Conservation (phyloP, 2,329 filamentous ascomycete genomes). For the Bisporella sp. region DNA sequence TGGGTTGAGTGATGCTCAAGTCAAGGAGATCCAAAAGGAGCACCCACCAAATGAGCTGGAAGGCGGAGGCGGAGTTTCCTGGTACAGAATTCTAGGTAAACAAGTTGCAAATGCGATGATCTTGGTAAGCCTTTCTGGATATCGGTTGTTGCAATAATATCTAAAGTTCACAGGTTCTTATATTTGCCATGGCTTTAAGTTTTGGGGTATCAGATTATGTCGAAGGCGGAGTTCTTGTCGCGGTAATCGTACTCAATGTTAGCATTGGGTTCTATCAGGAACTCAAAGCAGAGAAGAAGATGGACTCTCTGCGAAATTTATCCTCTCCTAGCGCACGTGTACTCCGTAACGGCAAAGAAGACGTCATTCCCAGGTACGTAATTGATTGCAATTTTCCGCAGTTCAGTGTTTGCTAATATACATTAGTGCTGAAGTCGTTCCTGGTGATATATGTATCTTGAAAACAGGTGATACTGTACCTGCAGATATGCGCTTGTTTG, state of each 20-base stretch:
- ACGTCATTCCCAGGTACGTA: conserved; percentile 24
- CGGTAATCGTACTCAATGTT: conserved; percentile 51
- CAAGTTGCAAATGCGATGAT: conserved; percentile 77
- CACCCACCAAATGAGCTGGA: conserved; percentile 67
- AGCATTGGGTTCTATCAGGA: conserved; percentile 53
- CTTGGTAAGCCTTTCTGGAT: conserved; percentile 40
- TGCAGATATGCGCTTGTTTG: conserved; percentile 63
- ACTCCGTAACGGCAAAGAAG: conserved; percentile 46
- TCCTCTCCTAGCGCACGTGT: conserved; percentile 49
- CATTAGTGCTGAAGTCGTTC: conserved; percentile 44
- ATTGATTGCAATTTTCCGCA: not conserved
- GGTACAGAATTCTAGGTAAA: conserved; percentile 66
- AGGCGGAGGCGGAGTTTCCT: conserved; percentile 57
- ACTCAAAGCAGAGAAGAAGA: conserved; percentile 52
- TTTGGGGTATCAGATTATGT: conserved; percentile 49
- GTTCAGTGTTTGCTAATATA: not conserved
- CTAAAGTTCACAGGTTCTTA: conserved; percentile 20
- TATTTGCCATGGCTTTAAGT: conserved; percentile 30
- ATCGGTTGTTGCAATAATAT: not conserved
- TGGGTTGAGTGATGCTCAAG: conserved; percentile 56
- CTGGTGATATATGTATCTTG: conserved; percentile 82
- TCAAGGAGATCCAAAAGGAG: conserved; percentile 47
- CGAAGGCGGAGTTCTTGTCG: conserved; percentile 51
- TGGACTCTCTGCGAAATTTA: conserved; percentile 47
- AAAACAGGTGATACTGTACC: conserved; percentile 94